phyloP scores from a whole-genome alignment of 2,329 filamentous ascomycete species.

The Aureobasidium sp. region DNA sequence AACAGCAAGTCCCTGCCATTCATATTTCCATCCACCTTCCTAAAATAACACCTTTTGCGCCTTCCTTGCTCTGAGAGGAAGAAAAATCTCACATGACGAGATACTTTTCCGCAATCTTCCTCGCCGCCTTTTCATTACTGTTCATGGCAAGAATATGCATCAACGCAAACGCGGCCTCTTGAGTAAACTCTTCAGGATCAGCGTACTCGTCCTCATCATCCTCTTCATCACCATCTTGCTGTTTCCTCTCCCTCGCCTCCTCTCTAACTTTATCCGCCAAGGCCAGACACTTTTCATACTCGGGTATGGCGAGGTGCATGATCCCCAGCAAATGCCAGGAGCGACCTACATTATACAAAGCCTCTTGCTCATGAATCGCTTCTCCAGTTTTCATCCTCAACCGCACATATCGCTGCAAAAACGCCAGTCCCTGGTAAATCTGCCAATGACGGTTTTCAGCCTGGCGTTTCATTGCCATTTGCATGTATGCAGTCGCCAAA shows the following conservation, averaged over 20 bases:
- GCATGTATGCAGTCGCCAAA: slow-evolving; percentile 77
- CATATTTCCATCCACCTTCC: background rate
- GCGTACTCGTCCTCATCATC: slow-evolving; percentile 5
- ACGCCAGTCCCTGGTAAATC: slow-evolving; percentile 76
- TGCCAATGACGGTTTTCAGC: slow-evolving; percentile 84
- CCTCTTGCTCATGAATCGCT: slow-evolving; percentile 58
- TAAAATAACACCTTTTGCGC: background rate
- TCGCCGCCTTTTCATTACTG: slow-evolving; percentile 57
- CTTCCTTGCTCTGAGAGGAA: background rate
- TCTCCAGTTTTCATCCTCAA: slow-evolving; percentile 39
- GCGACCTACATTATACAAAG: slow-evolving; percentile 72
- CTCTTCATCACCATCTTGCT: background rate
- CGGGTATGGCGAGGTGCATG: slow-evolving; percentile 62
- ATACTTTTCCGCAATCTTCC: slow-evolving; percentile 53
- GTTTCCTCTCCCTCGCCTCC: slow-evolving; percentile 27
- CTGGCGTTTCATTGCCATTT: slow-evolving; percentile 83
- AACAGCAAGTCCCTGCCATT: background rate
- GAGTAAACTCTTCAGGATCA: slow-evolving; percentile 52
- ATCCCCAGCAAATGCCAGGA: slow-evolving; percentile 71
- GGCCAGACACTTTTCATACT: slow-evolving; percentile 57
- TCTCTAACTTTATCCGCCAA: slow-evolving; percentile 42
- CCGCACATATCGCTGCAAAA: slow-evolving; percentile 68
- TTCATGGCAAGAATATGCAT: slow-evolving; percentile 59
- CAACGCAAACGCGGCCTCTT: slow-evolving; percentile 69
- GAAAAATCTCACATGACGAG: slow-evolving; percentile 32